Base-by-base conservation (phyloP, 1,284 basidiomycete species). In the Sphagnurus paluster region DNA sequence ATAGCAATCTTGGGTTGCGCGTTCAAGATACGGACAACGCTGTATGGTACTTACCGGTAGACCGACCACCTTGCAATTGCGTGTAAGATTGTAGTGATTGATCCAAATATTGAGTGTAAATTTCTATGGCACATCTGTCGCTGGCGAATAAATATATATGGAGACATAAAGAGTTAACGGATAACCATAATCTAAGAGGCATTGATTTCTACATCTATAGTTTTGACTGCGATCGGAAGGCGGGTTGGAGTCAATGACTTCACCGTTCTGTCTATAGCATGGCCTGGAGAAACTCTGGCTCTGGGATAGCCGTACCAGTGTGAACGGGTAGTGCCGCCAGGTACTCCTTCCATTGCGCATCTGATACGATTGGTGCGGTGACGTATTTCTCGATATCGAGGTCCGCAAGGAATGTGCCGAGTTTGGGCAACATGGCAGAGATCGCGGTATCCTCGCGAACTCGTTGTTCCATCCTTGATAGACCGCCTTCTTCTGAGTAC, bases 321-420 rank as follows among this genome's bases (percentile, higher is more conserved):
- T 70, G 70, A 7, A 67, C 65, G n/a, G 72, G 62, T 37, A 77
- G 56, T 5, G 52, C 51, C 4, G 53, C 52, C 11, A 70, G 50
- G 56, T 76, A 78, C n/a, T 58, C 52, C 50, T 79, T 78, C 77
- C 76, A 79, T 10, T 62, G 48, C 13, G 56, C 62, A 48, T 77
- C 76, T 23, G 73, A 72, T n/a, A 76, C 66, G 46, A 79, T 77
- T 23, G 76, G 76, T 16, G 76, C 75, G 35, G 65, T 66, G 35
- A 77, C 71, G 46, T 77, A 76, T 32, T 70, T 61, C 46, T 68
- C 70, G 45, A 77, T 73, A 25, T 67, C 52, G n/a, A 78, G 65
- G 39, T 65, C 59, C 10, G 66, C 55, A n/a, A 79, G 60, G 49
- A 71, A 74, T 14, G 49, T 52, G 16, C 63, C 59, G 14, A 79